Conservation (phyloP, 805 yeast species). For the Yarrowia phangngaensis region DNA sequence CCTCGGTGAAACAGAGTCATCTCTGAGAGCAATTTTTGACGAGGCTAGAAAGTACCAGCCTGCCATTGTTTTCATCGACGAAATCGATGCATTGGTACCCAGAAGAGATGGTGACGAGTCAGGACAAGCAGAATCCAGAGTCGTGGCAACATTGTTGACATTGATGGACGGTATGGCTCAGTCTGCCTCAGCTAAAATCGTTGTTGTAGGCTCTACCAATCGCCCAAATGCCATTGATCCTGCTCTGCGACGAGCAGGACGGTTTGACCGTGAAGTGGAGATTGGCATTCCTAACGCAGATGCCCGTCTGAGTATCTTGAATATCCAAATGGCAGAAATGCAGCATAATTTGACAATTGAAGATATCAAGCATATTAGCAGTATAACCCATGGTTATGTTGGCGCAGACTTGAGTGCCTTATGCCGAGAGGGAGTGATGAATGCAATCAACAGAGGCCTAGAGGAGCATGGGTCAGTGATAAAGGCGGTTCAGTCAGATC, state of each 20-base stretch:
- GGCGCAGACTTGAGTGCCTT: conserved; percentile 93
- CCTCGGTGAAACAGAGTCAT: conserved; percentile 88
- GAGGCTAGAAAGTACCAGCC: conserved; percentile 90
- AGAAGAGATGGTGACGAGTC: conserved; percentile 76
- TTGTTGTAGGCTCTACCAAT: conserved; percentile 95
- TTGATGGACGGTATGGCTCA: conserved; percentile 99
- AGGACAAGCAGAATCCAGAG: conserved; percentile 85
- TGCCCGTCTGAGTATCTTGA: conserved; percentile 81
- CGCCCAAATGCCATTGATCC: conserved; percentile 84
- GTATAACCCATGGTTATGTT: conserved; percentile 91
- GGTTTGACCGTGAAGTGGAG: conserved; percentile 83
- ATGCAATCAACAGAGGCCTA: conserved; percentile 64
- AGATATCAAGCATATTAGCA: conserved; percentile 61
- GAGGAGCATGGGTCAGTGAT: conserved; percentile 26
- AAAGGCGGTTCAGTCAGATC: conserved; percentile 1
- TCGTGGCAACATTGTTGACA: conserved; percentile 82
- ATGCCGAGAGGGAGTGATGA: conserved; percentile 83
- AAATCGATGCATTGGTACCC: conserved; percentile 89
- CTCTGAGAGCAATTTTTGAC: conserved; percentile 71
- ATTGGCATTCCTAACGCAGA: conserved; percentile 96
- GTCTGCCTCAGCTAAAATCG: conserved; percentile 83
- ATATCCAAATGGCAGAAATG: conserved; percentile 57
- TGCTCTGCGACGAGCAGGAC: conserved; percentile 78
- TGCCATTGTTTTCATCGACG: conserved; percentile 82
- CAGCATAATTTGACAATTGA: conserved; percentile 52